Percentiles rank a stretch among this genome's conserved stretches.
Conservation (phyloP, 805 yeast genomes). For the Candida peoriensis region DNA sequence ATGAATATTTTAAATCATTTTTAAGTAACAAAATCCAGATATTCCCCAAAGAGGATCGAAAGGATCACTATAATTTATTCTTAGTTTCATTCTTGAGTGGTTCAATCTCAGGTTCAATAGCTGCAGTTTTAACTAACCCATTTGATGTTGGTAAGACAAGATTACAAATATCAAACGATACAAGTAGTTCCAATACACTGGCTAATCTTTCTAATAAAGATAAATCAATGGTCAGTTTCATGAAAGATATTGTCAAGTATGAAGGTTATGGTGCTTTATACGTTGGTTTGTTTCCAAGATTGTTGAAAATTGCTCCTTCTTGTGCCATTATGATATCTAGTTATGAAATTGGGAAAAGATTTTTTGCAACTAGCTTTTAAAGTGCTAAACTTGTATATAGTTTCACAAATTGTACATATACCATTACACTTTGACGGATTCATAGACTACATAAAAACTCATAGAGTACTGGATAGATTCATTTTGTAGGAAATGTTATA, state of each 20-base stretch:
- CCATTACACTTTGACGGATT: background rate
- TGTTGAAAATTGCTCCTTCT: constrained; percentile 90
- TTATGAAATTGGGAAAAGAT: constrained; percentile 80
- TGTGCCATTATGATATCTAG: constrained; percentile 98
- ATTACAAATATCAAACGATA: constrained; percentile 54
- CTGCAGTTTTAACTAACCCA: constrained; percentile 87
- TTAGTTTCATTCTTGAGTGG: constrained; percentile 73
- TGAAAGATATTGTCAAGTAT: constrained; percentile 52
- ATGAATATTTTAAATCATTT: constrained; percentile 47
- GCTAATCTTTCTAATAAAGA: constrained; percentile 9
- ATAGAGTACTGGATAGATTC: background rate
- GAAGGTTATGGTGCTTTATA: constrained; percentile 87
- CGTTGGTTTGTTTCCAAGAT: constrained; percentile 81
- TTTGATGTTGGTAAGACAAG: constrained; percentile 97
- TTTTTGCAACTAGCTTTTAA: constrained; percentile 27
- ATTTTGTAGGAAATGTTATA: background rate
- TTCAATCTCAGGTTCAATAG: constrained; percentile 74
- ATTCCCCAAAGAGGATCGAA: constrained; percentile 11
- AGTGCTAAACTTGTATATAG: background rate
- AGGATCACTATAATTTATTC: constrained; percentile 39
- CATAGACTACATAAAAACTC: background rate
- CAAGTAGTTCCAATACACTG: constrained; percentile 2
- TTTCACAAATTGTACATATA: background rate
- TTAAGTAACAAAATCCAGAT: constrained; percentile 6
- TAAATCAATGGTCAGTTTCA: constrained; percentile 62